Evolutionary conservation across 306 rosid species (phyloP), one percentile per base, ranked within the genome.

Genomic region (Dalbergia cochinchinensis): DNA sequence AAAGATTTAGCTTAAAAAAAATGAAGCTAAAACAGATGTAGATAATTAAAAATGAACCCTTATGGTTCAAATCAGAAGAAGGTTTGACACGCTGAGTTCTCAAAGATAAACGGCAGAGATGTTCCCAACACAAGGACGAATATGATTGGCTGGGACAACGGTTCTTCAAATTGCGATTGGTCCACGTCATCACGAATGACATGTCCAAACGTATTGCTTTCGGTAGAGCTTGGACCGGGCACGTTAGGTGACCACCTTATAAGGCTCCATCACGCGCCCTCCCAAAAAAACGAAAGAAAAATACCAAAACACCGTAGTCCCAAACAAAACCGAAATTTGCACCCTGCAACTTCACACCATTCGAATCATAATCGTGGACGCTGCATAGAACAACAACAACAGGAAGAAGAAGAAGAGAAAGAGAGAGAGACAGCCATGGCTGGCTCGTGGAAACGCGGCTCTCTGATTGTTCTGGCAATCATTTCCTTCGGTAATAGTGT

Each of bases 161-260:
- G 10, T 12, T 5, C 5, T 53, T n/a, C 71, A 69, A 63, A 65
- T 63, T n/a, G 0, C 65, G 20, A 92, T 94, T 94, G 98, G 98
- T 81, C 93, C 98, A 94, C 88, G 88, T 94, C 92, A 89, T 34
- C 81, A 8, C 0, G 0, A 4, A 64, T 94, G 98, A 94, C 98
- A 87, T 85, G 90, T 78, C 86, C 86, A 37, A 80, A 73, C 71
- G 81, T 66, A 72, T 54, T 18, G 78, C 63, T 19, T 71, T 65
- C 41, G n/a, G 34, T 53, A 54, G 71, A 78, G 45, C 3, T 71
- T 83, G 78, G 85, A 67, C 13, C 42, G 2, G 57, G 73, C 64
- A 47, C 84, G 87, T 12, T 26, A 61, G 2, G 34, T 33, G 59
- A 20, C 4, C 62, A 31, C 63, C 3, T 44, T 80, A 90, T 85